A percentile compares a stretch with the other conserved stretches of the same genome.
phyloP scores from a whole-genome alignment of 164 flowering plant genomes.

The Berberis thunbergii region DNA sequence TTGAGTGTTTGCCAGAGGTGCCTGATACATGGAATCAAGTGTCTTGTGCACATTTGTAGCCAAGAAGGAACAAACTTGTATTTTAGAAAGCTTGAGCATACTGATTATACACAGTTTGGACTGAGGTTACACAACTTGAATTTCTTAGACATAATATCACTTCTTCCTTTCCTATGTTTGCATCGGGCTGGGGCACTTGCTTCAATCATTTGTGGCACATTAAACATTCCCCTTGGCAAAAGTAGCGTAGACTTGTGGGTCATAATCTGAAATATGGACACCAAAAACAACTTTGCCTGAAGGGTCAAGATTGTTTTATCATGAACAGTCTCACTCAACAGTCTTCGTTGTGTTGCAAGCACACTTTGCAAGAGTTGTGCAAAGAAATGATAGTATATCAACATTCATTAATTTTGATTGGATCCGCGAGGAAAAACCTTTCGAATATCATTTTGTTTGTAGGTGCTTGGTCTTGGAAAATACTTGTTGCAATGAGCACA shows the following conservation, averaged over 20 bases:
- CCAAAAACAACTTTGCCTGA: slow-evolving; percentile 92
- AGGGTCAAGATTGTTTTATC: slow-evolving; percentile 87
- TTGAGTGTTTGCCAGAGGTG: slow-evolving; percentile 34
- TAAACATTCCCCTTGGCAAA: slow-evolving; percentile 13
- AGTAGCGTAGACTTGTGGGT: slow-evolving; percentile 12
- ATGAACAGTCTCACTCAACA: slow-evolving; percentile 75
- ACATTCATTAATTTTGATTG: neutral
- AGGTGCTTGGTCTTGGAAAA: too few relatives aligned
- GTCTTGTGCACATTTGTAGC: slow-evolving; percentile 47
- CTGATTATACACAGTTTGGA: neutral
- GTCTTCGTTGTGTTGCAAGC: slow-evolving; percentile 96
- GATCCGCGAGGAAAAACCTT: slow-evolving; percentile 87
- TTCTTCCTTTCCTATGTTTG: slow-evolving; percentile 19
- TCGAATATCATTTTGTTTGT: slow-evolving; percentile 69
- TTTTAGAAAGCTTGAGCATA: neutral
- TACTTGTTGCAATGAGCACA: too few relatives aligned
- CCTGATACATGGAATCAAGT: slow-evolving; percentile 22
- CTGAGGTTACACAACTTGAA: neutral
- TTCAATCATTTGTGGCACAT: slow-evolving; percentile 37
- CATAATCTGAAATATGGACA: slow-evolving; percentile 69
- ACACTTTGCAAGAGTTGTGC: slow-evolving; percentile 89
- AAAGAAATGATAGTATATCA: slow-evolving; percentile 4
- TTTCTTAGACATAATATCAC: neutral
- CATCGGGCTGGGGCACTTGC: slow-evolving; percentile 30
- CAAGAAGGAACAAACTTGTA: neutral